These are phyloP conservation scores for Fusarium proliferatum DNA, from an alignment of 2,329 filamentous ascomycete genomes.

Conservation along the genomic window DNA sequence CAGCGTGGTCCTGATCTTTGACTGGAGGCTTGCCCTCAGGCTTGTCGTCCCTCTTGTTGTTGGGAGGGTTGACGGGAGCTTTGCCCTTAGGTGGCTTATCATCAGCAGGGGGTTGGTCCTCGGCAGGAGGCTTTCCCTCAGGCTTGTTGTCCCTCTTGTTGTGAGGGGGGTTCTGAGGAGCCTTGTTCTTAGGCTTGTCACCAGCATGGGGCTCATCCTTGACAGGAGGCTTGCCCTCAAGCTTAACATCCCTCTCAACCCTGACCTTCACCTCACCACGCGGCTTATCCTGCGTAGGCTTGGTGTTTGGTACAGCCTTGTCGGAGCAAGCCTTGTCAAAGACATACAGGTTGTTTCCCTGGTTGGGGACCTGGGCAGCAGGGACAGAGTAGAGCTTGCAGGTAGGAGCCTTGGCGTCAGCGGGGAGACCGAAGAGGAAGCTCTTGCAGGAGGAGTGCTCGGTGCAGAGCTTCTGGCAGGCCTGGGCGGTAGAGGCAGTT, in stretches of 20 bases:
- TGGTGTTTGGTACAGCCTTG: conserved; percentile 1
- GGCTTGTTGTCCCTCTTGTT: neutral
- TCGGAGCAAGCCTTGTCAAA: conserved; percentile 14
- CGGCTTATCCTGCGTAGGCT: conserved; percentile 7
- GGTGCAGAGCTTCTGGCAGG: conserved; percentile 4
- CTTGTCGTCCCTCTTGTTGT: neutral
- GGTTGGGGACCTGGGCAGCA: conserved; percentile 2
- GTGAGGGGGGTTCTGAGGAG: neutral
- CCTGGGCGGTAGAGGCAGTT: neutral
- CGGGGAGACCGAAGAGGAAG: conserved; percentile 9
- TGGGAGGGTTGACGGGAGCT: neutral
- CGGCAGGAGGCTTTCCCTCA: neutral
- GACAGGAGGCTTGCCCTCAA: neutral
- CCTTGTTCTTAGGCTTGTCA: neutral
- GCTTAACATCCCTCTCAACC: neutral
- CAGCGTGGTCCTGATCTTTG: neutral
- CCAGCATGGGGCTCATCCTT: neutral
- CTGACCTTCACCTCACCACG: neutral
- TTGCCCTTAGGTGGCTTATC: neutral
- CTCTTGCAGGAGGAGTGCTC: conserved; percentile 9
- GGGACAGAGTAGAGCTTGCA: conserved; percentile 2
- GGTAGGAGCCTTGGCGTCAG: neutral
- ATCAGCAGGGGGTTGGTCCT: neutral
- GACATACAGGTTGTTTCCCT: neutral
- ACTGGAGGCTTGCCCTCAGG: neutral